Base-by-base conservation (phyloP, 495 filamentous ascomycete genomes). In the Aspergillus egyptiacus region DNA sequence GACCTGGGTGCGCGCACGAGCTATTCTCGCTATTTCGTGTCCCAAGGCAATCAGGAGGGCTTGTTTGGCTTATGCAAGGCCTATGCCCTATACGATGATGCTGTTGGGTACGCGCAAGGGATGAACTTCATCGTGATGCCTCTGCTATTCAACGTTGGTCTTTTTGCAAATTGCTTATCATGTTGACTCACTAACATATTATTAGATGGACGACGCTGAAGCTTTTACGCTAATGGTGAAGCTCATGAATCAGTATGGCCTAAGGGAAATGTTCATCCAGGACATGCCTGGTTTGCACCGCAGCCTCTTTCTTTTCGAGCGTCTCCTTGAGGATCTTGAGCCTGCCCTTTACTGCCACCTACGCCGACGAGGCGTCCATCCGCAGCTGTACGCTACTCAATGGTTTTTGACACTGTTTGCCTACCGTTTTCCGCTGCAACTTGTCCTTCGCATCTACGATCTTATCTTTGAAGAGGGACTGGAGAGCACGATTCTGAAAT, bases 361-460 rank as follows among this genome's bases (percentile, higher is more conserved):
- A 33, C 84, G 85, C 52, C 83, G 93, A 44, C 84, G 87, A 34
- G 83, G 86, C 19, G 93, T 97, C 30, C 83, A 84, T 33, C 89
- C 94, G 0, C 85, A 95, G 56, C 74, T 99, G 7, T 99, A 99
- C 62, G 93, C 93, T 34, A 97, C 93, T 0, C 93, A 97, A 64
- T 99, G 93, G 93, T 97, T 97, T 66, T 80, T 99, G 34, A 99
- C 93, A 5, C 78, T 99, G n/a, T 99, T 99, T 60, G 91, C 93
- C 13, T 97, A 99, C 66, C 85, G 95, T 37, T 99, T 99, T 66
- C 93, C 93, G 10, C 75, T 99, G 7, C 93, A 99, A 61, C 79
- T 99, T 2, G 93, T 97, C 17, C 79, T 99, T 42, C 87, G 93
- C 41, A 90, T 99, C 25, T 97, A 97, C 68, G 93, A 99, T 65